These are phyloP conservation scores for Apiospora arundinis DNA, from an alignment of 2,329 filamentous ascomycete species.

Conservation along the genomic window DNA sequence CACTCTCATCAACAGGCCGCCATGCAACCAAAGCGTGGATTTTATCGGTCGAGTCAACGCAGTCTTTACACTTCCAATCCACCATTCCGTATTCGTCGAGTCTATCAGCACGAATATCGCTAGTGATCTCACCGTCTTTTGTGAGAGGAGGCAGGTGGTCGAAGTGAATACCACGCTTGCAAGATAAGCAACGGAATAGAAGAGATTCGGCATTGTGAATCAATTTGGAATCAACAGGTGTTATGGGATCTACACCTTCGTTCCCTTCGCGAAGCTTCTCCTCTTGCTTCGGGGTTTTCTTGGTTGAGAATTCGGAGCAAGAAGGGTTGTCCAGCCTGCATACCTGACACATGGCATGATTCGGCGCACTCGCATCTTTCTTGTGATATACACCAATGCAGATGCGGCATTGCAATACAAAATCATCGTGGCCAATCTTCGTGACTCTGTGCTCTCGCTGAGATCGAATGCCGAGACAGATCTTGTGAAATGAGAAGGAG, in stretches of 20 bases:
- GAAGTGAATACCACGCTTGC: constrained; percentile 81
- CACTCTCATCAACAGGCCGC: constrained; percentile 71
- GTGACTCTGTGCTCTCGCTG: constrained; percentile 87
- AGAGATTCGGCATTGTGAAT: constrained; percentile 80
- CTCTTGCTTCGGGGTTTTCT: constrained; percentile 78
- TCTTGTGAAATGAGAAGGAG: constrained; percentile 80
- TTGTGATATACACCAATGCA: constrained; percentile 74
- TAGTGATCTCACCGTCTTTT: constrained; percentile 44
- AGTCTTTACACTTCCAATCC: constrained; percentile 83
- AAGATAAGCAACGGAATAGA: constrained; percentile 82
- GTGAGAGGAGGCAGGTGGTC: constrained; percentile 73
- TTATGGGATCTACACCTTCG: constrained; percentile 77
- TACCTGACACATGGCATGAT: constrained; percentile 72
- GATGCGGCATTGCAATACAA: constrained; percentile 87
- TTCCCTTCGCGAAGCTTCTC: constrained; percentile 84
- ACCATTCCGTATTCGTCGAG: constrained; percentile 72
- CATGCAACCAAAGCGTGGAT: constrained; percentile 85
- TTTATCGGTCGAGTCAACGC: constrained; percentile 67
- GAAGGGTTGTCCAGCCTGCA: constrained; percentile 71
- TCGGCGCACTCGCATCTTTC: constrained; percentile 74
- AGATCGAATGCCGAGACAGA: constrained; percentile 77
- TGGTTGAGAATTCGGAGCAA: constrained; percentile 77
- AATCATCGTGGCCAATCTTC: constrained; percentile 77
- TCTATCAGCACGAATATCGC: constrained; percentile 63
- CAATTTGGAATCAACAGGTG: constrained; percentile 63